A percentile compares a stretch with the other conserved stretches of the same genome.
Evolutionary conservation across 768 basidiomycete species (phyloP).

Genomic region (Fomitopsis serialis): DNA sequence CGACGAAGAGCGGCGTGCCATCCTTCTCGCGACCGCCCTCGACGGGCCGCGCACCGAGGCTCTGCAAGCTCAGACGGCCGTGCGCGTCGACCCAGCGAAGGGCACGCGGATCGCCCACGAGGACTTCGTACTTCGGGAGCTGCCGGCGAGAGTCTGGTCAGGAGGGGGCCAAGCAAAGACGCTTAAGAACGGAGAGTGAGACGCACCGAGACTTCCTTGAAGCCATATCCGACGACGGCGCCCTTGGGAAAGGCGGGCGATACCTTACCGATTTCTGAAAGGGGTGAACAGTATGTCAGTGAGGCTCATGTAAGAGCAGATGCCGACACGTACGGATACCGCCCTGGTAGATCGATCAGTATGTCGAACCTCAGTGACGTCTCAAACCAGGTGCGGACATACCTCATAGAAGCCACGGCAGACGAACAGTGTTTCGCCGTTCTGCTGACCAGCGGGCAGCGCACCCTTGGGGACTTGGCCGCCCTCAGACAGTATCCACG

Average conservation of each 20-base stretch:
- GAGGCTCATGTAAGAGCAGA: background rate
- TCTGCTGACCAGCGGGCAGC: constrained; percentile 51
- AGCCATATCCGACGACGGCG: constrained; percentile 54
- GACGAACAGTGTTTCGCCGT: constrained; percentile 48
- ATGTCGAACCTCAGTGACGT: background rate
- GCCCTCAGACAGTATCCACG: constrained; percentile 60
- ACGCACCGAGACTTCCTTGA: constrained; percentile 54
- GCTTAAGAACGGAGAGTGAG: no score
- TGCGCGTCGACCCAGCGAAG: constrained; percentile 53
- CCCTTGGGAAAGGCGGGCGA: constrained; percentile 53
- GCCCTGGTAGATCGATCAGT: constrained; percentile 30
- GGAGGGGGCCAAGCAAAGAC: no score
- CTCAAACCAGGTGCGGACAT: constrained; percentile 14
- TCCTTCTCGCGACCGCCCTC: constrained; percentile 64
- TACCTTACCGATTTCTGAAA: constrained; percentile 62
- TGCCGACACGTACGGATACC: constrained; percentile 41
- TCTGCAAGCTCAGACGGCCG: constrained; percentile 39
- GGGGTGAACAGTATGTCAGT: constrained; percentile 7
- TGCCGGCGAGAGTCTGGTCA: no score
- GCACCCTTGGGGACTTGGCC: constrained; percentile 54
- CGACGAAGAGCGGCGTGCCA: constrained; percentile 57
- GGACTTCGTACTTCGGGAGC: constrained; percentile 61
- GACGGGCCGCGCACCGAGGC: constrained; percentile 47
- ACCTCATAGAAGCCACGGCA: constrained; percentile 57
- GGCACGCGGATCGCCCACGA: constrained; percentile 55